Base-by-base conservation (phyloP, 495 filamentous ascomycete genomes). In the Tuber melanosporum region DNA sequence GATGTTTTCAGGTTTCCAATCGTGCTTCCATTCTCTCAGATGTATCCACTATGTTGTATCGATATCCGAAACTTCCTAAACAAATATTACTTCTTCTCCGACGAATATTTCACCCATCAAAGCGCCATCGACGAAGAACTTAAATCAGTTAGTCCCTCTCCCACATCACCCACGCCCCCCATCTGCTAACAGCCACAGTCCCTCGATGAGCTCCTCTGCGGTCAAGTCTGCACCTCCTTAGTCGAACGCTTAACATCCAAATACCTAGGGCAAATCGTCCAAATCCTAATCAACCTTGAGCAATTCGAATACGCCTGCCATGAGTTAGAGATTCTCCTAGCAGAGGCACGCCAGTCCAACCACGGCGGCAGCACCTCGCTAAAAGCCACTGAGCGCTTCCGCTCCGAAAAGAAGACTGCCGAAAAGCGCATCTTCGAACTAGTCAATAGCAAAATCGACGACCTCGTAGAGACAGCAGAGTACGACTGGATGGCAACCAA, bases 391-490 rank as follows among this genome's bases (percentile, higher is more conserved):
- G 91, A 92, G 79, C 88, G 92, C 74, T 99, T 99, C 83, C 88
- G 89, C 71, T 91, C 87, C 76, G 94, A 97, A 82, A 97, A 97
- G 85, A 97, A 97, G 86, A 94, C 92, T 1, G 95, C 95, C 12
- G 94, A 97, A 81, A 97, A 98, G 84, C 92, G 95, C 22, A 97
- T 99, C 72, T 99, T 99, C 83, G 96, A 98, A 85, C 88, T 99
- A 0, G 95, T 99, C 70, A 98, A 98, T 84, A 96, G 93, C 70
- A 99, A 99, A 84, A 98, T 99, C 79, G 95, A 98, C 80, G 96
- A 98, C 83, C 90, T 99, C 42, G 92, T 99, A 47, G 94, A 96
- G 81, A 97, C 93, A 0, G 94, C 95, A 45, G 96, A 98, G 83
- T 99, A 98, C 81, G 92, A 98, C 83, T 99, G 95, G 94, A 93